These are phyloP conservation scores for Colletotrichum sp. DNA, from an alignment of 2,329 filamentous ascomycete species.

Conservation along the genomic window DNA sequence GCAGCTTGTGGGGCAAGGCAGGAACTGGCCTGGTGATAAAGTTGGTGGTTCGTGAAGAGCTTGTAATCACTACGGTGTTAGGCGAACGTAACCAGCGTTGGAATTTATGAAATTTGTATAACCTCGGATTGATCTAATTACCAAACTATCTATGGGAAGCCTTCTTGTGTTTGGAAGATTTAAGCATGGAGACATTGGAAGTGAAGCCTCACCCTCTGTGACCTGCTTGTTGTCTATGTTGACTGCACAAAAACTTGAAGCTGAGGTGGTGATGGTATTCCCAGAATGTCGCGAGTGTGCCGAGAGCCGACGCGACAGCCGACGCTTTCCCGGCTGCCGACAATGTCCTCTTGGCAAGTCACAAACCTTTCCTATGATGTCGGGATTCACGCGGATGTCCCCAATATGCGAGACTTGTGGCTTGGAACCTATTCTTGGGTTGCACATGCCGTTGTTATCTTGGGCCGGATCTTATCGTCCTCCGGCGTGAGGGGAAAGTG, in stretches of 20 bases:
- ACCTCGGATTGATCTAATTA: not conserved
- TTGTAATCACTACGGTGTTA: not conserved
- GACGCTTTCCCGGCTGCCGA: not conserved
- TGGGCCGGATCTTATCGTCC: not conserved
- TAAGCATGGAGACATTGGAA: not conserved
- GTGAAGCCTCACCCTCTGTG: not conserved
- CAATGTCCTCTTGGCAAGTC: not conserved
- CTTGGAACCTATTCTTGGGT: not conserved
- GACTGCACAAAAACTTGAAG: not conserved
- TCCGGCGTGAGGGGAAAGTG: constrained; percentile 10
- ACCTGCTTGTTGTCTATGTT: not conserved
- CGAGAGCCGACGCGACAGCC: not conserved
- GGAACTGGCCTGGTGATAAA: constrained; percentile 23
- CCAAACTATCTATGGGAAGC: not conserved
- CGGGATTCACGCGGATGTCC: not conserved
- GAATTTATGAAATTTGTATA: not conserved
- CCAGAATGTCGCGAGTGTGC: not conserved
- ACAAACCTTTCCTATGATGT: not conserved
- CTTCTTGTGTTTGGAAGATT: not conserved
- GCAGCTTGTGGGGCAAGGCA: constrained; percentile 1
- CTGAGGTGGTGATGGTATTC: not conserved
- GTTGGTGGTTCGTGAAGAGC: not conserved
- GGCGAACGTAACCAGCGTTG: not conserved
- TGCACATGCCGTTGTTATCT: not conserved
- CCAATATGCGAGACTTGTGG: not conserved